Base-by-base conservation (phyloP, 129 eudicot genomes). In the Pittosporum tobira region DNA sequence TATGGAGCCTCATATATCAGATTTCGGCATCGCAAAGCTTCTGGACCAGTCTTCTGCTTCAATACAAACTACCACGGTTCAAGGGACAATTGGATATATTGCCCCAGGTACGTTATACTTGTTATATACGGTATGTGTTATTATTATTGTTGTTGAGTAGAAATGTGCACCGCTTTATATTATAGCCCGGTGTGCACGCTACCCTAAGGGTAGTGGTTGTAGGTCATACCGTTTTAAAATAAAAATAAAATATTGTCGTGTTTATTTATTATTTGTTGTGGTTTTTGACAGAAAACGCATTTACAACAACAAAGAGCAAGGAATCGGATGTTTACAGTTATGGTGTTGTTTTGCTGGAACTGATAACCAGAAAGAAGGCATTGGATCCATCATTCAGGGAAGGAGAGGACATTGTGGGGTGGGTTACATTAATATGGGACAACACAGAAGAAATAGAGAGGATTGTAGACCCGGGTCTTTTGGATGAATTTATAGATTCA, bases 321-420 rank as follows among this genome's bases (percentile, higher is more conserved):
- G 97, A 82, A 66, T 70, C 94, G 0, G 97, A 89, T 66, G 97
- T 89, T 19, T 89, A 89, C 62, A 87, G 95, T 43, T 89, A 89
- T 59, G 95, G 88, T 24, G 93, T 89, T 20, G 94, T 90, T 63
- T 61, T 90, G 79, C 68, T 90, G 73, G 97, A 85, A 55, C 59
- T 89, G 48, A 63, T 89, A 65, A 79, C 87, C 19, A 63, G 97
- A 60, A 84, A 61, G 68, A 71, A 73, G 65, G 88, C 74, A 25
- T 43, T 75, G 51, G 94, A 76, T 73, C 63, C 70, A 42, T 77
- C 79, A 19, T 71, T 78, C 52, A 42, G 61, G 12, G 81, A 71
- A 57, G 89, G 75, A 29, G 19, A 62, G 61, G 88, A 80, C 56
- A 77, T 82, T 4, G 94, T 77, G 47, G 60, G 79, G 10, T 88